Conservation (phyloP, 768 basidiomycete species). For the Leccinum olivaceopallidum region DNA sequence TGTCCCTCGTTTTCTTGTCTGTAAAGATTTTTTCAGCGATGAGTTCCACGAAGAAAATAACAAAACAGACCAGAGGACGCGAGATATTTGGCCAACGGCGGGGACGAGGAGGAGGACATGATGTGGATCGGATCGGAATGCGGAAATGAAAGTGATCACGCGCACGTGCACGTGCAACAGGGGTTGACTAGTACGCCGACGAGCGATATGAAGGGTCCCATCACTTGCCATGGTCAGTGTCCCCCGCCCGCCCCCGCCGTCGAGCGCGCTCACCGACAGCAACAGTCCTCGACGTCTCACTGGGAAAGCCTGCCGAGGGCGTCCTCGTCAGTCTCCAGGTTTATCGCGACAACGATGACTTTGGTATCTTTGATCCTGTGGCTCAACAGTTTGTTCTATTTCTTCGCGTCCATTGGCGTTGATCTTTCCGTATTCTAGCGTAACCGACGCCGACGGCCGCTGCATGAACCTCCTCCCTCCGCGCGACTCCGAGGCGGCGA, state of each 20-base stretch:
- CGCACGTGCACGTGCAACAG: not conserved
- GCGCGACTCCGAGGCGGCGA: constrained; percentile 44
- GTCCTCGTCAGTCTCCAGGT: constrained; percentile 65
- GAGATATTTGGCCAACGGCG: constrained; percentile 87
- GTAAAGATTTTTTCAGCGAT: not conserved
- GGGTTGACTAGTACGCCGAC: constrained; percentile 1
- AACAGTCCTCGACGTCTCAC: constrained; percentile 82
- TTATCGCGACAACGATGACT: constrained; percentile 38
- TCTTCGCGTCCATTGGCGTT: not conserved
- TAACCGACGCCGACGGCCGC: constrained; percentile 81
- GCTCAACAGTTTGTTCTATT: constrained; percentile 58
- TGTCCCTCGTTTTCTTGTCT: constrained; percentile 94
- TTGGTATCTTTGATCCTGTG: constrained; percentile 52
- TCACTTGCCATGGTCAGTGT: constrained; percentile 84
- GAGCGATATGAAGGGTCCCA: constrained; percentile 64
- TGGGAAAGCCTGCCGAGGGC: constrained; percentile 77
- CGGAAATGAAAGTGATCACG: constrained; percentile 6
- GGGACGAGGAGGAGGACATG: constrained; percentile 36
- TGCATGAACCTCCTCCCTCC: constrained; percentile 74
- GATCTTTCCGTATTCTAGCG: constrained; percentile 39
- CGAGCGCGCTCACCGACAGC: constrained; percentile 1
- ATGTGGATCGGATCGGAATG: constrained; percentile 22
- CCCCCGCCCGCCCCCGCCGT: not conserved
- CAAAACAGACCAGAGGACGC: constrained; percentile 78
- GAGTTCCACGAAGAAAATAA: not conserved